Evolutionary conservation across 163 green algal species (phyloP).

Genomic region (Scenedesmus sp.): DNA sequence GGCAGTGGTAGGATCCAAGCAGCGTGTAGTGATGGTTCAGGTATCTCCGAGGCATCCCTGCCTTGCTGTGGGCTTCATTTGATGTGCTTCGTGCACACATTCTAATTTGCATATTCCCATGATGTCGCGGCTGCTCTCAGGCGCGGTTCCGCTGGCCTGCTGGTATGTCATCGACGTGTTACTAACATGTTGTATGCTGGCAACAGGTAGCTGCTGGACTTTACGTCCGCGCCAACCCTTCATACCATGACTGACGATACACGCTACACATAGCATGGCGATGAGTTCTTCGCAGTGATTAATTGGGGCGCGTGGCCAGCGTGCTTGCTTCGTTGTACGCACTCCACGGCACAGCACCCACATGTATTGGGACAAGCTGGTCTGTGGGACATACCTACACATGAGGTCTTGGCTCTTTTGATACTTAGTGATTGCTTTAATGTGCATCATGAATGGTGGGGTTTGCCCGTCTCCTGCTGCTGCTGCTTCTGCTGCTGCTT

Average conservation of each 20-base stretch:
- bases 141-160: neutral
- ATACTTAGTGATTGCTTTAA: neutral
- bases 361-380: neutral
- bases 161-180: neutral
- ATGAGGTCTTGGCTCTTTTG: neutral
- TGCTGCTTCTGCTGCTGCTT: neutral
- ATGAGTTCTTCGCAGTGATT: too few relatives aligned
- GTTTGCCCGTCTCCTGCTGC: neutral
- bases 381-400: neutral
- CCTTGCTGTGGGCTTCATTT: neutral
- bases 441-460: neutral
- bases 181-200: neutral
- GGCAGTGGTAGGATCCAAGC: neutral
- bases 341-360: neutral
- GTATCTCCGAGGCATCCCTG: neutral
- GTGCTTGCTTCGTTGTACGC: too few relatives aligned
- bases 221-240: neutral
- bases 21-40: neutral
- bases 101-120: neutral
- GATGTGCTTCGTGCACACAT: neutral
- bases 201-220: neutral
- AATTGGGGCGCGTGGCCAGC: too few relatives aligned
- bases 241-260: neutral
- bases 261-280: neutral
- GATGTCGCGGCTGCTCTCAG: neutral